Evolutionary conservation across 2,329 filamentous ascomycete genomes (phyloP), one percentile per base, ranked within the genome.

Genomic region (Annulohypoxylon truncatum): DNA sequence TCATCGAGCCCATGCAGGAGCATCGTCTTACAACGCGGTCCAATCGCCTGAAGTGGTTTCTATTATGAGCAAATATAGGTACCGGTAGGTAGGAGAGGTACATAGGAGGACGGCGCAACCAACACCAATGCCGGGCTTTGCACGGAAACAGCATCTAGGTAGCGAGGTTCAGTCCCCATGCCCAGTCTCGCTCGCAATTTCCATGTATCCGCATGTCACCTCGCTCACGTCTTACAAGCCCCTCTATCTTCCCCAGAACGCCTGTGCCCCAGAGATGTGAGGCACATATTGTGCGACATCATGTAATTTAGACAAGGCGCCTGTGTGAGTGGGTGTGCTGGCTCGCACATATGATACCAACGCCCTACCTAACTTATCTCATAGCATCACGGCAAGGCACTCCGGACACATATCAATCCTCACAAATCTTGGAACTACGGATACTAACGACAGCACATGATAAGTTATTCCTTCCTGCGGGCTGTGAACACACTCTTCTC

Each of bases 391-490:
- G 5, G n/a, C 35, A 2, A 38, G 0, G 3, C 2, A 2, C n/a
- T 31, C 35, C 35, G 35, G n/a, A 15, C 5, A 18, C n/a, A 15
- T n/a, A 38, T 18, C n/a, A n/a, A n/a, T n/a, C n/a, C n/a, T n/a
- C n/a, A n/a, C n/a, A n/a, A n/a, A n/a, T n/a, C n/a, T n/a, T n/a
- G n/a, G n/a, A n/a, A n/a, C n/a, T n/a, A n/a, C n/a, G n/a, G n/a
- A n/a, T n/a, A n/a, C n/a, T 38, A 18, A 5, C 13, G 33, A 35
- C 26, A 56, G 40, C 53, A 56, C 52, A 46, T 56, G 40, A 47
- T 47, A 42, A 20, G 38, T 1, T 1, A 38, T 26, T 55, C 40
- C 52, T 35, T 46, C 12, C 9, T 40, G 28, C 35, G 40, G 7
- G 24, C 22, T 4, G 9, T 33, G 13, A 33, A 46, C 13, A 12